Evolutionary conservation across 441 rosid genomes (phyloP).

Genomic region (Geranium incanum): DNA sequence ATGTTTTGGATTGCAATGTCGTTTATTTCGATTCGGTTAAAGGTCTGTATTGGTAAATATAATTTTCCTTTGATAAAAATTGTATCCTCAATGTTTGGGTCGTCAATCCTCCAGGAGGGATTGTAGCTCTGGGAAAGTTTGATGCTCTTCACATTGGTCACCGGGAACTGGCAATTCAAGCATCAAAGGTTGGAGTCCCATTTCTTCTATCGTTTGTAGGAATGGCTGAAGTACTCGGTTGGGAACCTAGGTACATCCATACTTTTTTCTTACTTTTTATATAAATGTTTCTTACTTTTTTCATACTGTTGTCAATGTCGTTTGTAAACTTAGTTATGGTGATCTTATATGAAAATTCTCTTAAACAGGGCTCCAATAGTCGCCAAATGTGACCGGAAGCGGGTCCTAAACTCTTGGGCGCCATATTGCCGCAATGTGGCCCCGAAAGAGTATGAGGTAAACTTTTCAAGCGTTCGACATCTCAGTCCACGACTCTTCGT

Average conservation of each 20-base stretch:
- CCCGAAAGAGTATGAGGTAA: conserved; percentile 57
- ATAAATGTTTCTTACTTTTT: neutral
- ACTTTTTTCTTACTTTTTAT: neutral
- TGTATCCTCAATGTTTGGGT: neutral
- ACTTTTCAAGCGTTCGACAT: conserved; percentile 64
- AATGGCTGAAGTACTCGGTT: conserved; percentile 81
- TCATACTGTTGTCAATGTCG: neutral
- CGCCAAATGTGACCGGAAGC: conserved; percentile 67
- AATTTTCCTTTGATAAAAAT: too few relatives aligned
- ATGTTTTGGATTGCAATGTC: neutral
- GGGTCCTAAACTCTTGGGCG: conserved; percentile 69
- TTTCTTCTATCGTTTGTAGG: conserved; percentile 71
- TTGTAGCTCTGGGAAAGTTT: conserved; percentile 81
- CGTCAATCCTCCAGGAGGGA: conserved; percentile 47
- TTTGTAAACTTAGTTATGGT: neutral
- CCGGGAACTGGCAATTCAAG: conserved; percentile 78
- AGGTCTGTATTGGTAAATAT: neutral
- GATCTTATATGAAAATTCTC: conserved; percentile 13
- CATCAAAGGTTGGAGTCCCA: conserved; percentile 71
- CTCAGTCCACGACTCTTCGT: conserved; percentile 69
- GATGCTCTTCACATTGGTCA: conserved; percentile 83
- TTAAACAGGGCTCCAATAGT: conserved; percentile 59
- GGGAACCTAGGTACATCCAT: conserved; percentile 61
- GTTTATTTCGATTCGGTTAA: neutral
- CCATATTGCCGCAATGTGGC: conserved; percentile 47